These are phyloP conservation scores for Vigna nakashimae DNA, from an alignment of 306 rosid genomes.

Conservation along the genomic window DNA sequence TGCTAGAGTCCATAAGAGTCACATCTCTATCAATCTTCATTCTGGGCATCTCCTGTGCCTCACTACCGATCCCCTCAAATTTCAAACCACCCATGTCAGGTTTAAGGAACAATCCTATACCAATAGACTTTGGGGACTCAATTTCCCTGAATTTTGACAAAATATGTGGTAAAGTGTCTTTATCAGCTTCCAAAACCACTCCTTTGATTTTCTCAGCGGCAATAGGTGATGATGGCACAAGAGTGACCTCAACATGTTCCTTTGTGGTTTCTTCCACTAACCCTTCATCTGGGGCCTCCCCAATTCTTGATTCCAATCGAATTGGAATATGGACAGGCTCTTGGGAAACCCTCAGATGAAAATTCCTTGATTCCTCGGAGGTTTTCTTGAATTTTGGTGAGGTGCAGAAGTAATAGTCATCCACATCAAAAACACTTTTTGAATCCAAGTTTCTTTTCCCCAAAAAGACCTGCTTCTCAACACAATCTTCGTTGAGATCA, in stretches of 20 bases:
- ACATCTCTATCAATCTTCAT: conserved; percentile 48
- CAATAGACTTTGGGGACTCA: conserved; percentile 71
- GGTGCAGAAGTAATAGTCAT: conserved; percentile 60
- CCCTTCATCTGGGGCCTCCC: conserved; percentile 30
- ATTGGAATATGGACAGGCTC: conserved; percentile 53
- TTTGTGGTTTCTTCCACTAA: conserved; percentile 36
- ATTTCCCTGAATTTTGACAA: conserved; percentile 74
- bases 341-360: conserved; percentile 42
- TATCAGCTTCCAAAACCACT: conserved; percentile 46
- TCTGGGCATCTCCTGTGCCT: conserved; percentile 56
- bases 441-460: conserved; percentile 48
- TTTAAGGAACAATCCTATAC: conserved; percentile 51
- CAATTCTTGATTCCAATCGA: conserved; percentile 50
- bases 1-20: conserved; percentile 32
- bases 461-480: conserved; percentile 45
- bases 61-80: conserved; percentile 58
- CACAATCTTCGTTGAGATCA: conserved; percentile 57
- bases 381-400: conserved; percentile 52
- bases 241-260: conserved; percentile 28
- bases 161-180: conserved; percentile 58
- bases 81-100: conserved; percentile 47
- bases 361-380: conserved; percentile 29
- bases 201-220: conserved; percentile 24
- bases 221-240: conserved; percentile 31
- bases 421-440: conserved; percentile 50